Base-by-base conservation (phyloP, 2,329 filamentous ascomycete species). In the Myriosclerotinia curreyana region DNA sequence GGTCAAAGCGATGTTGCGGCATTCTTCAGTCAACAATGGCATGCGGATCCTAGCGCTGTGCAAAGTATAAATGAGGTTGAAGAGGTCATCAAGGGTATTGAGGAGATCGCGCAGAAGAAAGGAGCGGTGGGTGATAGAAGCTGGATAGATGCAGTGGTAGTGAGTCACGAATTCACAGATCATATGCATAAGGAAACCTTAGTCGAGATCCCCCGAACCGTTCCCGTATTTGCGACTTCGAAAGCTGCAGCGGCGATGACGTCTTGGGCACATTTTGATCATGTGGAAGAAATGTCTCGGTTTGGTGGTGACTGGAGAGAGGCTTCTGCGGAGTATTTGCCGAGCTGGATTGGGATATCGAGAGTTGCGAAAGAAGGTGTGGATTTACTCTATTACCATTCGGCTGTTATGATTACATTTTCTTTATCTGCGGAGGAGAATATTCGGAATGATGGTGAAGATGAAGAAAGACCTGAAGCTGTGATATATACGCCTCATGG, bases 121-220 rank as follows among this genome's bases (percentile, higher is more conserved):
- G 40, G 12, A 54, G 31, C 20, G 14, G 25, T 28, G 20, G 34
- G 56, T 0, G n/a, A 50, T 64, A 0, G 71, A n/a, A 69, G 76
- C 15, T 77, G 79, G 52, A 81, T 89, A 38, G 86, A 89, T 71
- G 81, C 76, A 2, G 83, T 89, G 2, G 78, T 79, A 36, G 78
- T 89, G 40, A 84, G 80, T 20, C 86, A 89, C 71, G 86, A 89
- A 72, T 89, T 89, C 69, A 88, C 86, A 1, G 86, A 89, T 70
- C 87, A 69, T 51, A 88, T 85, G 73, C 86, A 89, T 70, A 78
- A 82, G 66, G 79, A 82, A 3, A 89, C 86, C 17, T 75, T 89
- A 34, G 72, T 81, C 51, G 80, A 87, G 69, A 74, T 89, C 4
- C 76, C 82, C 7, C 68, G 69, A 1, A 73, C 78, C 51, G 82